Conservation (phyloP, 2,329 filamentous ascomycete genomes). For the Xylaria polymorpha region DNA sequence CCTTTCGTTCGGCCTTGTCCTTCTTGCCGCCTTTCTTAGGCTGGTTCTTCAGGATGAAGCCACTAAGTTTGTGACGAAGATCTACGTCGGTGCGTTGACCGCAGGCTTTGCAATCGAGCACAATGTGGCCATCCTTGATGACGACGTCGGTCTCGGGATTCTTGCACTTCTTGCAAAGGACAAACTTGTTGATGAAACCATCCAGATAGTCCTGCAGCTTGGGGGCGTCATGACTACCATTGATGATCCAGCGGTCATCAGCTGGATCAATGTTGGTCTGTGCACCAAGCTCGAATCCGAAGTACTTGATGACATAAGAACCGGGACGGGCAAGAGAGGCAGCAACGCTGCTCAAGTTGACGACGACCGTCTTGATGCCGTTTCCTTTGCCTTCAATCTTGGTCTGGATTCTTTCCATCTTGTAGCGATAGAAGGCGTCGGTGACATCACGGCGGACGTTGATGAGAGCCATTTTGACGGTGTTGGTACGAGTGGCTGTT, state of each 20-base stretch:
- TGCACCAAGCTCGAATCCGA: constrained; percentile 97
- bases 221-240: constrained; percentile 92
- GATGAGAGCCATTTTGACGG: constrained; percentile 90
- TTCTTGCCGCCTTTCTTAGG: constrained; percentile 93
- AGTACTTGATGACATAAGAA: constrained; percentile 98
- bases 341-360: constrained; percentile 95
- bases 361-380: constrained; percentile 98
- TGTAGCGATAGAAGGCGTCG: constrained; percentile 99
- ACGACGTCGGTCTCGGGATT: constrained; percentile 97
- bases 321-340: constrained; percentile 91
- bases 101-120: constrained; percentile 98
- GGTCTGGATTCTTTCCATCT: constrained; percentile 98
- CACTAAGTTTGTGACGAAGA: constrained; percentile 92
- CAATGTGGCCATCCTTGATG: constrained; percentile 92
- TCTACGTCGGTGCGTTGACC: constrained; percentile 94
- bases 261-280: constrained; percentile 98
- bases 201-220: constrained; percentile 99
- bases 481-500: constrained; percentile 49
- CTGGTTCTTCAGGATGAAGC: constrained; percentile 97
- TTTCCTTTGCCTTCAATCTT: constrained; percentile 99
- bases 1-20: constrained; percentile 89
- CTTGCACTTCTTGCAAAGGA: constrained; percentile 99
- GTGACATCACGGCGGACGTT: constrained; percentile 98
- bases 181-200: constrained; percentile 98
- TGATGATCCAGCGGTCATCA: constrained; percentile 99